These are phyloP conservation scores for Talaromyces sp. DNA, from an alignment of 2,329 filamentous ascomycete species.

Conservation along the genomic window DNA sequence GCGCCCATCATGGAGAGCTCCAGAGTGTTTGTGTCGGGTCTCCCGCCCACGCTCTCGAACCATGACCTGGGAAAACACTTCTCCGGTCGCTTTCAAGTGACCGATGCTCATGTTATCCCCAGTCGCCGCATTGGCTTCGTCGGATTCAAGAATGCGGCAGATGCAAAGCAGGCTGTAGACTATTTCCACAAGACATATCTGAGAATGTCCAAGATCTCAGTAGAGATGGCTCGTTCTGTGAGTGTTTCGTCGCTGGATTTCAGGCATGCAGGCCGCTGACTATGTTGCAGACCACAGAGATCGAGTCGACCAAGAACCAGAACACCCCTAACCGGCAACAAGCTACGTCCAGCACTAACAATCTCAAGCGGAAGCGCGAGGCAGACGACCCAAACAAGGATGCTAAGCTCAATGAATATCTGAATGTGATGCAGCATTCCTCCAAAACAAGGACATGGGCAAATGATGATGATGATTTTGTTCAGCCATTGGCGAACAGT, in stretches of 20 bases:
- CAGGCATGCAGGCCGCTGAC: slow-evolving; percentile 15
- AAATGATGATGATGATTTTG: slow-evolving; percentile 44
- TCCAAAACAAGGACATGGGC: slow-evolving; percentile 61
- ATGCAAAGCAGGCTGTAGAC: slow-evolving; percentile 76
- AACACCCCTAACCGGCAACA: slow-evolving; percentile 15
- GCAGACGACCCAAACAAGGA: slow-evolving; percentile 58
- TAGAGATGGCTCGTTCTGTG: slow-evolving; percentile 82
- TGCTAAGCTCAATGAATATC: slow-evolving; percentile 77
- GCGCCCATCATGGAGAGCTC: slow-evolving; percentile 62
- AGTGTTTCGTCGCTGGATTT: slow-evolving; percentile 24
- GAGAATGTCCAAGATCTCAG: slow-evolving; percentile 87
- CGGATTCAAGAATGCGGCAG: slow-evolving; percentile 77
- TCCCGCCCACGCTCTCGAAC: slow-evolving; percentile 80
- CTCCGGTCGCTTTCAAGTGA: slow-evolving; percentile 67
- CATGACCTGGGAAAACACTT: slow-evolving; percentile 88
- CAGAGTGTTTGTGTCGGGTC: slow-evolving; percentile 64
- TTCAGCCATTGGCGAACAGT: slow-evolving; percentile 16
- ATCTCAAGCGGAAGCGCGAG: slow-evolving; percentile 35
- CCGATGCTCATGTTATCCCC: slow-evolving; percentile 86
- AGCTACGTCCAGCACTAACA: slow-evolving; percentile 19
- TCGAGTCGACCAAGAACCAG: slow-evolving; percentile 18
- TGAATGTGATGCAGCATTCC: slow-evolving; percentile 70
- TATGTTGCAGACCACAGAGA: slow-evolving; percentile 32
- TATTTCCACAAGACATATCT: slow-evolving; percentile 96
- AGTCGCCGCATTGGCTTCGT: slow-evolving; percentile 91